phyloP scores from a whole-genome alignment of 78 protist genomes.

The Dictyostelium capitatum region DNA sequence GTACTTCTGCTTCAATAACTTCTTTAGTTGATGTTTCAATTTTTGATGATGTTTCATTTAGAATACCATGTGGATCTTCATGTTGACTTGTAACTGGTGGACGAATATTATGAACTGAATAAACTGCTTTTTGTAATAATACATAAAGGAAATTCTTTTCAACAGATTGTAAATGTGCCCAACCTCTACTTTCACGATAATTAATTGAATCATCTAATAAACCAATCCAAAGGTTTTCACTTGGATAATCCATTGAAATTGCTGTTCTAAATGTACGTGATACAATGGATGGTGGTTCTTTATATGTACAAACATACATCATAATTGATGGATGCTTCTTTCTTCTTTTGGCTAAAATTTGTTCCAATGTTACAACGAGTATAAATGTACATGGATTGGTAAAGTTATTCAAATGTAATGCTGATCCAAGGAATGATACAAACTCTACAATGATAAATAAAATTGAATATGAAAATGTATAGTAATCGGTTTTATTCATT shows the following conservation, averaged over 20 bases:
- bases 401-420: conserved; percentile 77
- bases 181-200: conserved; percentile 73
- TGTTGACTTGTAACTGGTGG: conserved; percentile 45
- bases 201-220: conserved; percentile 71
- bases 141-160: conserved; percentile 75
- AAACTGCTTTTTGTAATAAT: conserved; percentile 47
- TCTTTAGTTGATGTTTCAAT: conserved; percentile 66
- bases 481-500: conserved; percentile 39
- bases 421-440: conserved; percentile 63
- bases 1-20: conserved; percentile 70
- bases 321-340: conserved; percentile 56
- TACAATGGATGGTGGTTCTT: conserved; percentile 80
- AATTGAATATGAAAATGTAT: conserved; percentile 19
- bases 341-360: conserved; percentile 59
- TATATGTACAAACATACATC: conserved; percentile 70
- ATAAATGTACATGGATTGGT: conserved; percentile 80
- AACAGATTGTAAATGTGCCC: conserved; percentile 80
- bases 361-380: conserved; percentile 75
- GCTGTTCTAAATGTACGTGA: conserved; percentile 79
- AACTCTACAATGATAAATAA: conserved; percentile 67
- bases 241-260: conserved; percentile 75
- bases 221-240: conserved; percentile 63
- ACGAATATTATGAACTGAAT: conserved; percentile 44
- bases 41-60: conserved; percentile 38
- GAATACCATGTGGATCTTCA: conserved; percentile 80